phyloP scores from a whole-genome alignment of 768 basidiomycete species.

The Auriculariales sp. region DNA sequence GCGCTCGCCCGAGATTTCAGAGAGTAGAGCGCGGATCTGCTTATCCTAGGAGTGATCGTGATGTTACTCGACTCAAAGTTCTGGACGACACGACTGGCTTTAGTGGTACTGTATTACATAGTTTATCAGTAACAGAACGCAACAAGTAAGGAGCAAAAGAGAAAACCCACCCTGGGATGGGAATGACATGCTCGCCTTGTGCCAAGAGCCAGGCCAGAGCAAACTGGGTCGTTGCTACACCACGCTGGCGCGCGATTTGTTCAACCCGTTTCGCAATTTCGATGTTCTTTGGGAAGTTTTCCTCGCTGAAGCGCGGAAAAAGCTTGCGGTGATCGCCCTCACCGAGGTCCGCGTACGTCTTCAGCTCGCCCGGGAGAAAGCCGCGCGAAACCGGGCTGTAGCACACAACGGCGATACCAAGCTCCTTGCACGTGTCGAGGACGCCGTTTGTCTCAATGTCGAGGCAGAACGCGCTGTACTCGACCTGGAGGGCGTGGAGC shows the following conservation, averaged over 20 bases:
- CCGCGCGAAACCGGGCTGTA: constrained; percentile 43
- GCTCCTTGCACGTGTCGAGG: constrained; percentile 29
- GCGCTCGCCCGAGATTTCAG: neutral
- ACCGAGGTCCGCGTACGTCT: constrained; percentile 12
- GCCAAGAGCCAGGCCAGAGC: constrained; percentile 12
- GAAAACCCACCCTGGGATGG: constrained; percentile 10
- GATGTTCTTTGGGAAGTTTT: constrained; percentile 10
- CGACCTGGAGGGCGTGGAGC: constrained; percentile 33
- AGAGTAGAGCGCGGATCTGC: constrained; percentile 18
- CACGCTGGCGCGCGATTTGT: constrained; percentile 7
- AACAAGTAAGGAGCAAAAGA: no score
- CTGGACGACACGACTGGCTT: constrained; percentile 20
- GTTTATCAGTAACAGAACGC: no score
- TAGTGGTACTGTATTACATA: neutral
- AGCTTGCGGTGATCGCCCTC: constrained; percentile 4
- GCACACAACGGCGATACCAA: constrained; percentile 33
- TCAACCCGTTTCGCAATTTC: constrained; percentile 8
- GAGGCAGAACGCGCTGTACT: constrained; percentile 35
- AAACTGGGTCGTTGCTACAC: constrained; percentile 10
- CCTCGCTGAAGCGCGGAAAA: constrained; percentile 2
- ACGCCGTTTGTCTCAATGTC: constrained; percentile 32
- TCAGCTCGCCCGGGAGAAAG: constrained; percentile 31
- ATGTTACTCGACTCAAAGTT: constrained; percentile 24
- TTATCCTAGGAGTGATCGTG: constrained; percentile 19
- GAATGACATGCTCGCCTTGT: constrained; percentile 10